Percentiles rank a stretch among this genome's conserved stretches.
phyloP scores from a whole-genome alignment of 2,329 filamentous ascomycete genomes.

The Fusarium austroafricanum region DNA sequence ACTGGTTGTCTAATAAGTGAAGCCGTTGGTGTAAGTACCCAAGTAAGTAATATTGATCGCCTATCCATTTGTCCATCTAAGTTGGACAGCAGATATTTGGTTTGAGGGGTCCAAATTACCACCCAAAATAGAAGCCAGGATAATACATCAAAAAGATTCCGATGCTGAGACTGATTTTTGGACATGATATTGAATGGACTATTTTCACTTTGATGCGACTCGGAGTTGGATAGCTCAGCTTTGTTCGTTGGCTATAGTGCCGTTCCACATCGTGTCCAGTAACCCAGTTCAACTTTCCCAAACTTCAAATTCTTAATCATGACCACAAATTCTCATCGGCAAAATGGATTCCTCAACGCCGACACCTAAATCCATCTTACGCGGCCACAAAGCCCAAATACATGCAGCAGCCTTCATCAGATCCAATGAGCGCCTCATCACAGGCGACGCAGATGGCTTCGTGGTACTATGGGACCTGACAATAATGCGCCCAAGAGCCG shows the following conservation, averaged over 20 bases:
- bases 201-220: not conserved
- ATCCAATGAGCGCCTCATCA: slow-evolving; percentile 80
- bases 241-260: not conserved
- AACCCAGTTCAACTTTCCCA: not conserved
- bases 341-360: slow-evolving; percentile 49
- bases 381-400: slow-evolving; percentile 85
- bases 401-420: slow-evolving; percentile 81
- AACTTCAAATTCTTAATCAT: slow-evolving; percentile 7
- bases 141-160: too few species aligned
- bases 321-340: slow-evolving; percentile 1
- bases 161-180: not conserved
- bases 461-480: slow-evolving; percentile 86
- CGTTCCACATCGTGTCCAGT: slow-evolving; percentile 18
- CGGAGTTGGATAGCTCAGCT: not conserved
- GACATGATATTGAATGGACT: not conserved
- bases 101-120: not conserved
- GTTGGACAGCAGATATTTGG: not conserved
- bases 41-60: not conserved
- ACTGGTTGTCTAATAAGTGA: not conserved
- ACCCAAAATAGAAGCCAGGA: not conserved
- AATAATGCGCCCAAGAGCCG: slow-evolving; percentile 81
- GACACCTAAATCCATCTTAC: slow-evolving; percentile 73
- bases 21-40: not conserved
- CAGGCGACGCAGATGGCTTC: slow-evolving; percentile 91
- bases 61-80: not conserved